A percentile compares a stretch with the other conserved stretches of the same genome.
phyloP scores from a whole-genome alignment of 1,284 basidiomycete genomes.

The Blastosporella zonata region DNA sequence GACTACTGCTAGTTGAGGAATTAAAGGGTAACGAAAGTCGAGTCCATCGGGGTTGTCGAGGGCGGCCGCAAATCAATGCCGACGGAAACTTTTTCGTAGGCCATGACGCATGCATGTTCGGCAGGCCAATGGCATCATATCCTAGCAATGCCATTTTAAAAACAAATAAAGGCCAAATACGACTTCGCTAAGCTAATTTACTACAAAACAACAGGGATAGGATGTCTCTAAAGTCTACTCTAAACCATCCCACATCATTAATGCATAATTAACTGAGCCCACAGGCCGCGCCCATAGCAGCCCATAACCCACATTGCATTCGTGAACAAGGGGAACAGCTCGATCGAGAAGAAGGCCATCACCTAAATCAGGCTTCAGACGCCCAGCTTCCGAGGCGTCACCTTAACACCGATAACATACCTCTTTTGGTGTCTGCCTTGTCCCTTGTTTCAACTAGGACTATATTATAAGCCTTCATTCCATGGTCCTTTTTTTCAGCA shows the following conservation, averaged over 20 bases:
- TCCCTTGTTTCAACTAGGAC: slow-evolving; percentile 4
- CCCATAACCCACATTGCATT: not conserved
- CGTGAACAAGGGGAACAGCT: slow-evolving; percentile 13
- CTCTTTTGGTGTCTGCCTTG: slow-evolving; percentile 17
- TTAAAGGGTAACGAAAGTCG: not conserved
- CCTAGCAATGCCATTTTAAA: slow-evolving; percentile 9
- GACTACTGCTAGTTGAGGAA: not conserved
- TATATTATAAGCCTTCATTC: slow-evolving; percentile 4
- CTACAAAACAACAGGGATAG: too few relatives aligned
- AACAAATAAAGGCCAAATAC: not conserved
- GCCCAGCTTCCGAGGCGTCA: not conserved
- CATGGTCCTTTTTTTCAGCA: not conserved
- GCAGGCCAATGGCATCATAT: slow-evolving; percentile 2
- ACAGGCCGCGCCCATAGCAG: not conserved
- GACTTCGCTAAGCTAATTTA: too few relatives aligned
- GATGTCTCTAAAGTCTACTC: too few relatives aligned
- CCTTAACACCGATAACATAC: slow-evolving; percentile 5
- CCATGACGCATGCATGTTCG: slow-evolving; percentile 12
- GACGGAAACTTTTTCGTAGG: not conserved
- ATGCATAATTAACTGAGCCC: too few relatives aligned
- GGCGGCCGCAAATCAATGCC: not conserved
- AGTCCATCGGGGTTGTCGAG: slow-evolving; percentile 3
- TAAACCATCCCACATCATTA: too few relatives aligned
- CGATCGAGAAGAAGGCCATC: slow-evolving; percentile 16
- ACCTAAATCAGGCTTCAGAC: slow-evolving; percentile 5